Base-by-base conservation (phyloP, 2,329 filamentous ascomycete species). In the Ascochyta rabiei region DNA sequence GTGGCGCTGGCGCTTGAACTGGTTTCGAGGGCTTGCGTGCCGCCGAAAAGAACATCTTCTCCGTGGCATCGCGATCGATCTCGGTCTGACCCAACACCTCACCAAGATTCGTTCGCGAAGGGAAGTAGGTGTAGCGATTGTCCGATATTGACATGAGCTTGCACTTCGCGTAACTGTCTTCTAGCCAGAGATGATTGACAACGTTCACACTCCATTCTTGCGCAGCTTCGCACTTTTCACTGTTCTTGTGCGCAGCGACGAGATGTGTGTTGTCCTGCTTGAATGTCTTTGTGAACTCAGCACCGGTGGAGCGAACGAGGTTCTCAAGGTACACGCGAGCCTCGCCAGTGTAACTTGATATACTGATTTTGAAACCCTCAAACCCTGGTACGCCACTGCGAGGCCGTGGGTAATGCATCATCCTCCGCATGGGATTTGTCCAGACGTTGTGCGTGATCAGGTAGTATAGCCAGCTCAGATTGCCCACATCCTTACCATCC, bases 311-410 rank as follows among this genome's bases (percentile, higher is more conserved):
- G 56, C 81, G 86, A 65, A 97, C 89, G 33, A 99, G 82, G 64
- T 96, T 98, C 75, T 98, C 93, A 4, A 99, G 82, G 68, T 98
- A 99, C 47, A 91, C 87, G 41, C 95, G 87, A 15, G 95, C 91
- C 74, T 99, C 95, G 28, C 95, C 95, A 40, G 91, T 91, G 71
- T 99, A 99, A 74, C 98, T 99, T 6, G 95, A 98, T 6, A 99
- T 82, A 53, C 92, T 96, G 67, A 99, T 95, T 46, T 83, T 86
- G 73, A 89, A 81, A 7, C 83, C 80, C 54, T 89, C 75, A 70
- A 99, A 97, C 0, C 91, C 93, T 0, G 88, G 85, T 31, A 99
- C 86, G 1, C 91, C 90, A 8, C 87, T 74, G 41, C 84, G 85
- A 5, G 93, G 90, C 13, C 96, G 72, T 0, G 95, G 95, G 63